Base-by-base conservation (phyloP, 2,329 filamentous ascomycete species). In the Fusarium haematococcum region DNA sequence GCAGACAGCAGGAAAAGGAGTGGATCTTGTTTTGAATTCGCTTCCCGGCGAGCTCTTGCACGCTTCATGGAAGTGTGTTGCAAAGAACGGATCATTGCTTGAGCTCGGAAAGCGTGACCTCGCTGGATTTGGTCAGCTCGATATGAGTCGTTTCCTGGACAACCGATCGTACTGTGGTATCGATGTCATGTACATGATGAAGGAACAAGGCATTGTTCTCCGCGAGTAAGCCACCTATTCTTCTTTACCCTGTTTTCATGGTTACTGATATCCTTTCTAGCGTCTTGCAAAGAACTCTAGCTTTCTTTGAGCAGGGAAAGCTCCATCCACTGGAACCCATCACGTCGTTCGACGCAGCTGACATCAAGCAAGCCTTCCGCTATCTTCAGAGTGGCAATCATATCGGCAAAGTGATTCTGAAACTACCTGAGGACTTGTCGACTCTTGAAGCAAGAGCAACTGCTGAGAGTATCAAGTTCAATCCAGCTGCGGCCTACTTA, bases 71-170 rank as follows among this genome's bases (percentile, higher is more conserved):
- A 69, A 80, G 13, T 84, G 81, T 52, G 69, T 86, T 16, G 81
- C 83, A 1, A 66, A 72, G 2, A 78, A 74, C 23, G 84, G 84
- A 0, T 65, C 76, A 0, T 80, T 85, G 57, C 56, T 85, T 0
- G 84, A 85, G 64, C 79, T 85, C 43, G 81, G 79, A 0, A 81
- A 80, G 39, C 72, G 71, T 4, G 82, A 83, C 35, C 78, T 83
- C 6, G 43, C 68, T 13, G 43, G 43, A 1, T 63, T 63, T 11
- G 54, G 58, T 0, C 52, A 48, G 5, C 62, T 79, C 2, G 60
- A 71, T 2, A 70, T 79, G 52, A 61, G 35, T 11, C 27, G 37
- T 13, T 77, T 77, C 20, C 65, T 63, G 1, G 69, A 68, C 6
- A 79, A 79, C 39, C 58, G 68, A 10, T 69, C 68, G 0, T 77